Percentiles rank a stretch among this genome's conserved stretches.
Evolutionary conservation across 768 basidiomycete species (phyloP).

Genomic region (Boletales sp.): DNA sequence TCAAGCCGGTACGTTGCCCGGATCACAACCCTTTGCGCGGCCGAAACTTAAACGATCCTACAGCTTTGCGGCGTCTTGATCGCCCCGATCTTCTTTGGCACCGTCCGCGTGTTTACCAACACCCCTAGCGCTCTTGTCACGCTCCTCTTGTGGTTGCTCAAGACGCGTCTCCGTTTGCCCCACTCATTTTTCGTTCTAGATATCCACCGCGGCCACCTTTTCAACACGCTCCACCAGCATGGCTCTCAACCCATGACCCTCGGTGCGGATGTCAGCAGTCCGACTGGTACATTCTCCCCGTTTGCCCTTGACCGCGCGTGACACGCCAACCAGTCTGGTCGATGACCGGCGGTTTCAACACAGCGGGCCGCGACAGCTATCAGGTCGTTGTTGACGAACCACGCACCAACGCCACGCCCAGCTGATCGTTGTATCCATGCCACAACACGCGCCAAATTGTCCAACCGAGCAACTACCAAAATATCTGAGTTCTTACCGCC

Average conservation of each 20-base stretch:
- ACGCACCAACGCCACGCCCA: conserved; percentile 12
- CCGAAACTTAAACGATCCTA: background rate
- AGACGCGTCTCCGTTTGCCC: conserved; percentile 35
- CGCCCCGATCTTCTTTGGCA: conserved; percentile 60
- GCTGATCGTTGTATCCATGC: conserved; percentile 3
- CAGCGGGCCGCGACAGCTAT: conserved; percentile 51
- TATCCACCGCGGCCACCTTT: conserved; percentile 59
- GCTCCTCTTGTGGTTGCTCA: conserved; percentile 56
- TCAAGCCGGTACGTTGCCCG: conserved; percentile 50
- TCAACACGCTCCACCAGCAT: conserved; percentile 51
- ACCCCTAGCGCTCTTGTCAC: conserved; percentile 53
- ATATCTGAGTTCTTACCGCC: conserved; percentile 15
- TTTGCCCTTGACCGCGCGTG: background rate
- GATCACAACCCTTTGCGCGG: background rate
- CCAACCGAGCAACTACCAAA: conserved; percentile 27
- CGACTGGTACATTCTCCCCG: conserved; percentile 45
- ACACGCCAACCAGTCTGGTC: conserved; percentile 58
- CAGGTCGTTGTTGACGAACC: conserved; percentile 55
- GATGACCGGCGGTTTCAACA: conserved; percentile 72
- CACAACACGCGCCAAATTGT: conserved; percentile 14
- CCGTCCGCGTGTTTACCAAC: conserved; percentile 64
- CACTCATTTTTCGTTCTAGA: conserved; percentile 30
- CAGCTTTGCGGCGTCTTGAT: conserved; percentile 67
- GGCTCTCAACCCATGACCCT: conserved; percentile 54
- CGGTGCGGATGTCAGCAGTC: conserved; percentile 48